A percentile compares a stretch with the other conserved stretches of the same genome.
Conservation (phyloP, 495 filamentous ascomycete species). For the Hypoxylon lenormandii region DNA sequence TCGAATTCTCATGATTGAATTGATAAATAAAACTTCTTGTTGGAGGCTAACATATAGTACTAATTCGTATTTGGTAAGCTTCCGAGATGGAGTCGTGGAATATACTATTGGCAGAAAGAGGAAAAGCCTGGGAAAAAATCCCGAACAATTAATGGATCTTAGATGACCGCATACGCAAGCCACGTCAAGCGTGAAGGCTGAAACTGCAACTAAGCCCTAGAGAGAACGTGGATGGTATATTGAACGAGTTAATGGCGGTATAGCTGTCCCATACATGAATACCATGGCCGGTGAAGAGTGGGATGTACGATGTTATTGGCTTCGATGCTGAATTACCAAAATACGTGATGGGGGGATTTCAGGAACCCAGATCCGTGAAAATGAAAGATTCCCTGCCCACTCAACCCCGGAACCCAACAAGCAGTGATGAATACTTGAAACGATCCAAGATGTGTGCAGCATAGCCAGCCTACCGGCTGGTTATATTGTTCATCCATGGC, state of each 20-base stretch:
- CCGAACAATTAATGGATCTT: conserved; percentile 14
- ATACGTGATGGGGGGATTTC: conserved; percentile 16
- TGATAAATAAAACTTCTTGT: not conserved
- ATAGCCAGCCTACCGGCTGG: conserved; percentile 40
- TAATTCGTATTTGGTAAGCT: conserved; percentile 4
- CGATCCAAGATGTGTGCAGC: conserved; percentile 33
- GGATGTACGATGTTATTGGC: conserved; percentile 24
- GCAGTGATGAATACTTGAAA: conserved; percentile 38
- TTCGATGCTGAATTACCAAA: conserved; percentile 4
- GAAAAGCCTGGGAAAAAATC: conserved; percentile 21
- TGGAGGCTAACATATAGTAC: conserved; percentile 2
- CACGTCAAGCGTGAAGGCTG: conserved; percentile 43
- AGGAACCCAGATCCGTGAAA: conserved; percentile 30
- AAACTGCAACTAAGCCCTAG: conserved; percentile 41
- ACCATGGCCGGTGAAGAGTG: conserved; percentile 14
- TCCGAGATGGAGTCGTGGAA: conserved; percentile 29
- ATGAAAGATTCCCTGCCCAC: conserved; percentile 28
- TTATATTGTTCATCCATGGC: conserved; percentile 40
- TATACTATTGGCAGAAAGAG: conserved; percentile 17
- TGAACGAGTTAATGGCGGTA: conserved; percentile 34
- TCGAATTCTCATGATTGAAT: no score
- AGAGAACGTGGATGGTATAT: conserved; percentile 39
- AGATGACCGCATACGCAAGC: conserved; percentile 29
- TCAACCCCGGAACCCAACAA: conserved; percentile 14
- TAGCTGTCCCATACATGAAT: conserved; percentile 32